A percentile compares a stretch with the other conserved stretches of the same genome.
phyloP scores from a whole-genome alignment of 805 yeast species.

The Maudiozyma saulgeensis region DNA sequence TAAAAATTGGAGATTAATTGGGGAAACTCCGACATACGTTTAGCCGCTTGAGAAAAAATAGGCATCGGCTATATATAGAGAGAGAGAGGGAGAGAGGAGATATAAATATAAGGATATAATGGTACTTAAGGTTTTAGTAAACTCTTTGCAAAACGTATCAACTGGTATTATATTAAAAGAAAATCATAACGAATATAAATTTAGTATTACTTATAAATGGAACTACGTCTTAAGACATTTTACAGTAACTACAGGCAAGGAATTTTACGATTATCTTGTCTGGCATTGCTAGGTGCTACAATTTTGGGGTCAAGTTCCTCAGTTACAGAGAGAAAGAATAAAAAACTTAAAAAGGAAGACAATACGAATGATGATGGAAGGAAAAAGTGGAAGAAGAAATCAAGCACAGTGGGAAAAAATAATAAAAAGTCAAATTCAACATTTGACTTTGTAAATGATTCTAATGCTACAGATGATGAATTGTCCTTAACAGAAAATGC shows the following conservation, averaged over 20 bases:
- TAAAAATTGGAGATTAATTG: not conserved
- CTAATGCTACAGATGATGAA: not conserved
- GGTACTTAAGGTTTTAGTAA: not conserved
- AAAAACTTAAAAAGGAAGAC: slow-evolving; percentile 3
- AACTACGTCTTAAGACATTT: slow-evolving; percentile 3
- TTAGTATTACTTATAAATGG: not conserved
- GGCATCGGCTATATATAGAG: not conserved
- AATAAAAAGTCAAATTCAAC: slow-evolving; percentile 2
- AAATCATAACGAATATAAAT: not conserved
- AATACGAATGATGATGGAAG: not conserved
- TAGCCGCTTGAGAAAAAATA: not conserved
- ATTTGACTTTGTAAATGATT: slow-evolving; percentile 7
- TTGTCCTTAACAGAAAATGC: not conserved
- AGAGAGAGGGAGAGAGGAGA: too few relatives aligned
- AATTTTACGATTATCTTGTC: slow-evolving; percentile 23
- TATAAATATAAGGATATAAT: too few relatives aligned
- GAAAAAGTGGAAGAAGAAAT: slow-evolving; percentile 5
- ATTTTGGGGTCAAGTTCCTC: slow-evolving; percentile 9
- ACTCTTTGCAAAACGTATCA: too few relatives aligned
- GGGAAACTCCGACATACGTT: not conserved
- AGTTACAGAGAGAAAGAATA: not conserved
- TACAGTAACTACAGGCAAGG: slow-evolving; percentile 22
- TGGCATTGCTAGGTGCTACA: slow-evolving; percentile 20
- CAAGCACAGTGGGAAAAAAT: slow-evolving; percentile 1
- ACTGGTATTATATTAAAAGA: too few relatives aligned